Evolutionary conservation across 2,329 filamentous ascomycete genomes (phyloP).

Genomic region (Cryoendolithus antarcticus): DNA sequence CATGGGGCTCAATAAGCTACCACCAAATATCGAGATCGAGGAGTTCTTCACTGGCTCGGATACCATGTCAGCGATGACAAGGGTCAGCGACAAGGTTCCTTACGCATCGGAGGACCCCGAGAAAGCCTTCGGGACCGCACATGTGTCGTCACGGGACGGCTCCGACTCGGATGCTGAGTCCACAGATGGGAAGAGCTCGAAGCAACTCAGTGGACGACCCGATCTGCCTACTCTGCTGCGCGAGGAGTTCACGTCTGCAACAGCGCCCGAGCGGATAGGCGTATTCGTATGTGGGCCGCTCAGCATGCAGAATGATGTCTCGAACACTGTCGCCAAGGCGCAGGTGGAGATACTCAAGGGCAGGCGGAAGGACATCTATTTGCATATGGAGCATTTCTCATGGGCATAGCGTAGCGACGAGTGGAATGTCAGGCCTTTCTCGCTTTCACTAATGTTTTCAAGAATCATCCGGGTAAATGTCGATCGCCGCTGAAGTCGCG

Average conservation of each 20-base stretch:
- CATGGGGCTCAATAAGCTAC: slow-evolving; percentile 7
- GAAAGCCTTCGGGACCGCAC: slow-evolving; percentile 7
- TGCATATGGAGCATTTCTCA: slow-evolving; percentile 38
- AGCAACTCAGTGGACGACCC: slow-evolving; percentile 20
- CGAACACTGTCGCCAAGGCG: slow-evolving; percentile 34
- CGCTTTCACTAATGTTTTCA: too few relatives aligned
- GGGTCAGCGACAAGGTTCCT: too few relatives aligned
- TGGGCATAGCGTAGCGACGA: slow-evolving; percentile 21
- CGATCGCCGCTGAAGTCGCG: too few relatives aligned
- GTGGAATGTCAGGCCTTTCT: too few relatives aligned
- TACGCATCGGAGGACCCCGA: slow-evolving; percentile 5
- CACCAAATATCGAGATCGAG: slow-evolving; percentile 9
- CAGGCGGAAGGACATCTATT: slow-evolving; percentile 25
- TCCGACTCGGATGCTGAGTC: neutral
- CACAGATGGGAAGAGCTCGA: slow-evolving; percentile 5
- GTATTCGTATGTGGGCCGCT: slow-evolving; percentile 34
- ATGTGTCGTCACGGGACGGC: slow-evolving; percentile 16
- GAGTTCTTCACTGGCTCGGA: slow-evolving; percentile 10
- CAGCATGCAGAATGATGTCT: slow-evolving; percentile 37
- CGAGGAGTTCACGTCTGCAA: slow-evolving; percentile 10
- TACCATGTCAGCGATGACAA: too few relatives aligned
- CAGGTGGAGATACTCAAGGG: slow-evolving; percentile 27
- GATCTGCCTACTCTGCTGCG: slow-evolving; percentile 19
- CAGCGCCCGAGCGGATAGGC: slow-evolving; percentile 6
- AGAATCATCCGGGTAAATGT: too few relatives aligned